These are phyloP conservation scores for Podaxis sp. DNA, from an alignment of 768 basidiomycete species.

Conservation along the genomic window DNA sequence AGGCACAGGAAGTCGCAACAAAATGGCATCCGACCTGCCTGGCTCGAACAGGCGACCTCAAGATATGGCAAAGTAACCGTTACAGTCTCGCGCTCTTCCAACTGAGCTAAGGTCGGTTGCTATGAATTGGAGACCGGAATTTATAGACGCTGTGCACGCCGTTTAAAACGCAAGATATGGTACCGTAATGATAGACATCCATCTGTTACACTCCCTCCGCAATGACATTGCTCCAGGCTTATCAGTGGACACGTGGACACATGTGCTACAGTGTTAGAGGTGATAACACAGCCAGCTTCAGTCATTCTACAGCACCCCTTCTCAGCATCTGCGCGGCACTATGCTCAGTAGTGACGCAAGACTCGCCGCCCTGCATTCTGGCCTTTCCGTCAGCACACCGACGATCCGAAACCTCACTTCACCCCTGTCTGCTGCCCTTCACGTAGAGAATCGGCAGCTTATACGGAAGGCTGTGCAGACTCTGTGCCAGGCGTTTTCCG, in stretches of 20 bases:
- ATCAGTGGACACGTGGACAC: too few species aligned
- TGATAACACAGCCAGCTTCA: not conserved
- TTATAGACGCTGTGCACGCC: too few species aligned
- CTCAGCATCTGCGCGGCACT: not conserved
- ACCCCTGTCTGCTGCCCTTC: constrained; percentile 2
- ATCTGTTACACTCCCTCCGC: too few species aligned
- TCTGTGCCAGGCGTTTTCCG: not conserved
- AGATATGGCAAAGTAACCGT: not conserved
- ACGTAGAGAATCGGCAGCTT: not conserved
- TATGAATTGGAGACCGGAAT: not conserved
- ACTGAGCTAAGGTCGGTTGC: not conserved
- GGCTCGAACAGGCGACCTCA: constrained; percentile 59
- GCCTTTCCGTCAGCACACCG: not conserved
- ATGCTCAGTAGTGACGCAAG: not conserved
- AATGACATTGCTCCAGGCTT: too few species aligned
- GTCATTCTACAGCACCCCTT: not conserved
- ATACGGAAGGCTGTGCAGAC: not conserved
- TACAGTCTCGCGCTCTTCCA: constrained; percentile 2
- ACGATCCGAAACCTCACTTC: not conserved
- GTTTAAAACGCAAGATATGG: too few species aligned
- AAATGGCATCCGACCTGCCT: constrained; percentile 36
- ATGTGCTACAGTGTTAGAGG: too few species aligned
- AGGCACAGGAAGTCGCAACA: not conserved
- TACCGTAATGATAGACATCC: too few species aligned
- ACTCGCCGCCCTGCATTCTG: not conserved